These are phyloP conservation scores for Mortierella sp. DNA, from an alignment of 371 early-diverging fungal genomes.

Conservation along the genomic window DNA sequence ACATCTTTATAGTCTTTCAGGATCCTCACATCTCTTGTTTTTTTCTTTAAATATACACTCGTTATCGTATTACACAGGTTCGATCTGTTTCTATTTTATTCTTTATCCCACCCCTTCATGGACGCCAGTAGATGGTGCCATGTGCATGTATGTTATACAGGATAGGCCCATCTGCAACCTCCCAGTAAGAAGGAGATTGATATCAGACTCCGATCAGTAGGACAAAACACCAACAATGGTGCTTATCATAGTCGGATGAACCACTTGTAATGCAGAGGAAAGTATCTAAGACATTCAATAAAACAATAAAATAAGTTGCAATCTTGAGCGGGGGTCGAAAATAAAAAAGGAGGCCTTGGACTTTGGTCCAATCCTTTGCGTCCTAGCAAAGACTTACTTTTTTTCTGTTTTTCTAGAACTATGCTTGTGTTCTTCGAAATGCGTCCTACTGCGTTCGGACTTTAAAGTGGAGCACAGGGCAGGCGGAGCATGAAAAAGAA, in stretches of 20 bases:
- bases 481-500: background rate
- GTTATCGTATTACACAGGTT: no score
- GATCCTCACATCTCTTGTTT: background rate
- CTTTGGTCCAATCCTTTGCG: constrained; percentile 15
- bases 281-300: background rate
- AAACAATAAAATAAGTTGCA: background rate
- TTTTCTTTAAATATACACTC: background rate
- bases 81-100: no score
- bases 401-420: background rate
- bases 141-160: no score
- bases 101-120: no score
- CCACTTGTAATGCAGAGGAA: background rate
- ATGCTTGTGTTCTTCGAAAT: background rate
- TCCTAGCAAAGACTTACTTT: constrained; percentile 7
- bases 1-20: background rate
- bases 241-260: no score
- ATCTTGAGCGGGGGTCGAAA: background rate
- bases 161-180: no score
- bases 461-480: background rate
- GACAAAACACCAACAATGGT: no score
- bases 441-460: constrained; percentile 11
- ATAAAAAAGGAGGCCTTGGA: background rate
- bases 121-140: no score
- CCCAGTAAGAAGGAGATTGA: no score
- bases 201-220: no score